These are phyloP conservation scores for Colletotrichum higginsianum DNA, from an alignment of 2,329 filamentous ascomycete species.

Conservation along the genomic window DNA sequence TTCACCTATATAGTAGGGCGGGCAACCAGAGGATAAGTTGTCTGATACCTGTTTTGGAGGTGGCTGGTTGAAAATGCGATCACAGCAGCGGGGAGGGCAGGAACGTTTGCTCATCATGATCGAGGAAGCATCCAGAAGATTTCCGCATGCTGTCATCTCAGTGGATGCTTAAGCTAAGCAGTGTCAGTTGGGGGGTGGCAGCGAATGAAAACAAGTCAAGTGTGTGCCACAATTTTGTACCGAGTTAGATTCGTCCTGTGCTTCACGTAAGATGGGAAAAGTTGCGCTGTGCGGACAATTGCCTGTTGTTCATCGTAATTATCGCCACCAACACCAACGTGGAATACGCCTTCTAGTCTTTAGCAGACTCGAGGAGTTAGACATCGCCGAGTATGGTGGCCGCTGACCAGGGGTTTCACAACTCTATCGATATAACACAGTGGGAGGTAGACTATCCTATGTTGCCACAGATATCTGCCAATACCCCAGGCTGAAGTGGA, in stretches of 20 bases:
- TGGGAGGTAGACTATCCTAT: too few species aligned
- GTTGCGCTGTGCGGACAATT: too few species aligned
- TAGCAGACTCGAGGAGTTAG: too few species aligned
- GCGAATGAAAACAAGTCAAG: background rate
- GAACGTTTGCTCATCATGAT: background rate
- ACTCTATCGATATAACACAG: too few species aligned
- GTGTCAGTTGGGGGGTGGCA: background rate
- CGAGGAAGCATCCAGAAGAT: background rate
- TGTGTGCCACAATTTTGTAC: background rate
- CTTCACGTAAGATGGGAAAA: too few species aligned
- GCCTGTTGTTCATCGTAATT: too few species aligned
- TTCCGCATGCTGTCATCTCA: background rate
- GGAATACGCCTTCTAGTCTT: too few species aligned
- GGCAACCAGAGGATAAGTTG: slow-evolving; percentile 2
- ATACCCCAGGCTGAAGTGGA: too few species aligned
- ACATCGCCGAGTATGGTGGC: too few species aligned
- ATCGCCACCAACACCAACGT: too few species aligned
- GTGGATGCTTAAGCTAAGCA: background rate
- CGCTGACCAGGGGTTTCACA: too few species aligned
- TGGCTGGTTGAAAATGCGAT: background rate
- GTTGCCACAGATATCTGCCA: too few species aligned
- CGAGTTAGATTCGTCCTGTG: background rate
- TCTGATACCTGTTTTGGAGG: background rate
- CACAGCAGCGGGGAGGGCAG: background rate
- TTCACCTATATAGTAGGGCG: slow-evolving; percentile 20